Evolutionary conservation across 1,284 basidiomycete genomes (phyloP), one percentile per base, ranked within the genome.

Genomic region (Tylopilus orsonianus): DNA sequence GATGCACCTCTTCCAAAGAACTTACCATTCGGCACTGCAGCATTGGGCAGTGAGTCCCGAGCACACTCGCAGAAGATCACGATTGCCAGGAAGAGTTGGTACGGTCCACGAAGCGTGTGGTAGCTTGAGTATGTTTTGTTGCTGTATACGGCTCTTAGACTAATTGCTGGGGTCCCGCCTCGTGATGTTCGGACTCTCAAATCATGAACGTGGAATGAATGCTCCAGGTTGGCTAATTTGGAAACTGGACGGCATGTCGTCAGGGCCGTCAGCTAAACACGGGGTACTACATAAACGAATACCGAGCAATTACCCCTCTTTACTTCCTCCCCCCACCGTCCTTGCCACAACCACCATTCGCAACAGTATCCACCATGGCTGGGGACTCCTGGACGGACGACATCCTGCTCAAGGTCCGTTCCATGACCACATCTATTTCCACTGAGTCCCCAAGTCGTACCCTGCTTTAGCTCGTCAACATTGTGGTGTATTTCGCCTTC

Each of bases 401-500:
- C 20, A 79, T 93, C 53, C 60, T 86, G 42, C 80, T 93, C 75
- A 93, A 93, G 77, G 85, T 85, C 52, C 9, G 68, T 67, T n/a
- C 18, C 19, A 12, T 29, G 1, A 18, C 33, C 24, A 7, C 20
- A 7, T 27, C 7, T 10, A 8, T 24, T n/a, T n/a, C n/a, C n/a
- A n/a, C 16, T 32, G 19, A 22, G 38, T 20, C 7, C 10, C 35
- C 9, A 22, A 26, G 18, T 3, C 37, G 35, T 29, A 16, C 2
- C 39, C 24, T 39, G 48, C 20, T 42, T 12, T 50, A 85, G 85
- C 75, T 94, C 57, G 71, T 83, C 58, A 97, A 97, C 69, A 75
- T 95, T 43, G 49, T 90, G 44, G 80, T 84, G 37, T 92, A 90
- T 64, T 73, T 90, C 59, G 71, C 88, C 57, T 91, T 94, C 75